phyloP scores from a whole-genome alignment of 345 rosid species.

The Eucalyptus sideroxylon region DNA sequence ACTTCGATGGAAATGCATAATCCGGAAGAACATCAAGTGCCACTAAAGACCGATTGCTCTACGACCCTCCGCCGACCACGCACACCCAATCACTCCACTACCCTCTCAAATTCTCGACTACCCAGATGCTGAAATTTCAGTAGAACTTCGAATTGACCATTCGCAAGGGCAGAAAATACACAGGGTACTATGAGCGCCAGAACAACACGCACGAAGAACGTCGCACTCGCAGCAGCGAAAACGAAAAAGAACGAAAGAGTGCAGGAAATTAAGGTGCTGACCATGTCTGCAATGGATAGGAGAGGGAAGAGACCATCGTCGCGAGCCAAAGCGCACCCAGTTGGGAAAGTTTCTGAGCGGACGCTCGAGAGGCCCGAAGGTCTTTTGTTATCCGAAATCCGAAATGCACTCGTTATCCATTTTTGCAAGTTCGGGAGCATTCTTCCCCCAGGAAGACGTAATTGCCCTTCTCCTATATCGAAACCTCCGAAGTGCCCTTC shows the following conservation, averaged over 20 bases:
- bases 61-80: not conserved
- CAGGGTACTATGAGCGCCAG: not conserved
- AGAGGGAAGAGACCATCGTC: conserved; percentile 58
- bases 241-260: not conserved
- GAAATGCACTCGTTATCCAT: not conserved
- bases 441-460: not conserved
- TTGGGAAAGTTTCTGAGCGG: not conserved
- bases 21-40: not conserved
- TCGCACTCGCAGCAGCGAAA: not conserved
- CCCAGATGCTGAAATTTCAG: not conserved
- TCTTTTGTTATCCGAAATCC: not conserved
- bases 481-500: not conserved
- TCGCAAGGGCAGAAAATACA: not conserved
- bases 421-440: not conserved
- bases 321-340: not conserved
- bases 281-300: conserved; percentile 58
- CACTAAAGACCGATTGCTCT: not conserved
- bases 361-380: not conserved
- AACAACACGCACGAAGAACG: not conserved
- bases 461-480: not conserved
- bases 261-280: not conserved
- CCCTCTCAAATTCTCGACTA: not conserved
- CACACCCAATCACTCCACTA: not conserved
- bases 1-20: not conserved
- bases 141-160: not conserved